Base-by-base conservation (phyloP, 1,139 yeast species). In the Yamadazyma siamensis region DNA sequence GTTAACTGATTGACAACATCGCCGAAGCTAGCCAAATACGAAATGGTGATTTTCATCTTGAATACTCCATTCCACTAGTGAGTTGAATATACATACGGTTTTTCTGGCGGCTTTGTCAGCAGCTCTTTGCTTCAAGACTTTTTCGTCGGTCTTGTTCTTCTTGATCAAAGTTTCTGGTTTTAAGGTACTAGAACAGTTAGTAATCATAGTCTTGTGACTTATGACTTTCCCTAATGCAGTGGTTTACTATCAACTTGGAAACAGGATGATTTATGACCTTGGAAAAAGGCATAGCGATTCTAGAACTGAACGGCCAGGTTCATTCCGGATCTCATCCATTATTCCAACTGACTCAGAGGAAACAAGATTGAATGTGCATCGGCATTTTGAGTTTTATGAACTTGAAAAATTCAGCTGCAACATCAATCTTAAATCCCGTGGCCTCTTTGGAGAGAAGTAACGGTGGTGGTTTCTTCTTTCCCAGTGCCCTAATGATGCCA, bases 1-100 rank as follows among this genome's bases (percentile, higher is more conserved):
- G 97, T 88, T 87, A 81, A 82, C 83, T n/a, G 75, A 78, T 80
- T 65, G 89, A 86, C 96, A 81, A 64, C 96, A 88, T 82, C 56
- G 96, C 87, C 75, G 54, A 49, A 62, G 86, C 94, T 83, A 82
- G 94, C 78, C 87, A 60, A 76, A 73, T 65, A 65, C 71, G 65
- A 58, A 59, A n/a, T n/a, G 68, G 60, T 71, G 70, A 70, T 63
- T 39, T 61, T 77, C 86, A 78, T 79, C 86, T 77, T 79, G 65
- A 43, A 43, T 40, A 40, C 34, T 39, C 20, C 18, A 13, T 10
- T 9, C n/a, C 5, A 12, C n/a, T 69, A 70, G 61, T 25, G 9
- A 21, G 15, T n/a, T n/a, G 24, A 15, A 13, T 14, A 43, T 72
- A 81, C 96, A 70, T 84, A 88, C 96, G 66, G 81, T 81, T 76